Evolutionary conservation across 768 basidiomycete genomes (phyloP), one percentile per base, ranked within the genome.

Genomic region (Tephrocybe sp.): DNA sequence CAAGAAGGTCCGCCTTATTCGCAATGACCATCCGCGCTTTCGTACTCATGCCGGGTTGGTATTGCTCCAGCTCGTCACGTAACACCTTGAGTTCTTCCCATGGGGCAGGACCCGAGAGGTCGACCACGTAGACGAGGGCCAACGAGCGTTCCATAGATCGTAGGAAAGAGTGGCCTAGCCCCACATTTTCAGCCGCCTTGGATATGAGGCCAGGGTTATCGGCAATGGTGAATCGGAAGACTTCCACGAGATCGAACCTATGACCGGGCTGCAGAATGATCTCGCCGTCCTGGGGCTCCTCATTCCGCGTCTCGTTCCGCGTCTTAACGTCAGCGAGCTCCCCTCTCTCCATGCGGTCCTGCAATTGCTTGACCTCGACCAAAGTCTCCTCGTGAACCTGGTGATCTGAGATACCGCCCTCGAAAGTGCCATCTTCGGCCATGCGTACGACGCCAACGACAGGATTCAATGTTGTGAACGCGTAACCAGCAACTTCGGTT

Each of bases 171-270:
- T 98, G 93, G 0, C 96, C 97, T 2, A 98, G 79, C 3, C 95
- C 97, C 43, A 93, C 84, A 64, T 96, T 90, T 61, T 92, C 84
- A 2, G 92, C 90, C 2, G 94, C 90, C 12, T 80, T 76, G 8
- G 83, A 79, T 50, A 98, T 85, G 39, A 98, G 83, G 7, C 97
- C 97, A 0, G 97, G 97, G 64, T 98, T 98, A 70, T 99, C 97
- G 32, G 94, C 91, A 58, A 99, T 85, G 12, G 93, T 97, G 75
- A 98, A 97, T 9, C 97, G 82, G 66, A 92, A 87, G 4, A 75
- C 70, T 68, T 98, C 95, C 37, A 74, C 73, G 26, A 81, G 59
- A 60, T 85, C 80, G 53, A 85, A 86, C 32, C 70, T 69, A 59
- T 80, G 72, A 0, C 81, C 81, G 28, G 70, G 59, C n/a, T 63